Evolutionary conservation across 441 rosid genomes (phyloP), one percentile per base, ranked within the genome.

Genomic region (Erodium trifolium): DNA sequence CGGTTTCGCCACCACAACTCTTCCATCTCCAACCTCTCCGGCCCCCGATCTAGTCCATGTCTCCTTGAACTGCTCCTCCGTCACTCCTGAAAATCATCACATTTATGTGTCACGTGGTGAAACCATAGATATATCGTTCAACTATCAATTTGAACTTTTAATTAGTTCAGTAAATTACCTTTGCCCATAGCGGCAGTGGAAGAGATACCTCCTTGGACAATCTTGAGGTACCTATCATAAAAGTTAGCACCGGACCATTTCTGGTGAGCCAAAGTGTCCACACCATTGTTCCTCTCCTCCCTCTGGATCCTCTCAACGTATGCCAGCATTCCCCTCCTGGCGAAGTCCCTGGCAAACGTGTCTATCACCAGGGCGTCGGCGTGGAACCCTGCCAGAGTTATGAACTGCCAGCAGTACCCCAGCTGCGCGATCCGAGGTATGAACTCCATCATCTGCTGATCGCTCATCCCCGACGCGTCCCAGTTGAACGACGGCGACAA

Each of bases 181-280:
- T 87, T 91, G 74, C 93, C 96, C 99, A 93, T 91, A 18, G 97
- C 99, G 59, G 96, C 92, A 63, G 96, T 91, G 70, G 99, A 89
- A 49, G 97, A 86, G 37, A 91, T 87, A 68, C 99, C 99, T 70
- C 97, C 96, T 81, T 91, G 95, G 62, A 93, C 95, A 0, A 90
- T 87, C 85, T 85, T 91, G 63, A 91, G 95, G 68, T 93, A 93
- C 82, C 87, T 77, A 68, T 88, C 97, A 71, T 88, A 91, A 69
- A 77, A 93, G 77, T 88, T 89, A 7, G 97, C 96, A 62, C 96
- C 97, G 0, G 96, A 93, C 97, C 97, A 91, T 78, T 93, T 91
- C 78, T 93, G 97, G 77, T 93, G 99, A 51, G 92, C 91, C 18
- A 91, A 85, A 12, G 99, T 93, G 80, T 88, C 97, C 11, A 93